Evolutionary conservation across 371 early-diverging fungal species (phyloP).

Genomic region (Smittium culicis): DNA sequence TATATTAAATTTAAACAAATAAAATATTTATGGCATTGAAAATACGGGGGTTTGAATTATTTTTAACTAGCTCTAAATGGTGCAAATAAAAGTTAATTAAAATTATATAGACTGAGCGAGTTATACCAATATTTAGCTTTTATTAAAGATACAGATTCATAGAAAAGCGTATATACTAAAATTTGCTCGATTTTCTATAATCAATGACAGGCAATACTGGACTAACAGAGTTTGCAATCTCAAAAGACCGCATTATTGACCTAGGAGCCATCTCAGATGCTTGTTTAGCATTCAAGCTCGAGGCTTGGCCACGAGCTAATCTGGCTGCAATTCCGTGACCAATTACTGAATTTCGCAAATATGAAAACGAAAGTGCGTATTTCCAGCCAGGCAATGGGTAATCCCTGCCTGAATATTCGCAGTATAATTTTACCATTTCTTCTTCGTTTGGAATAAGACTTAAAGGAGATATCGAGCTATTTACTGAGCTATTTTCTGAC

Average conservation of each 20-base stretch:
- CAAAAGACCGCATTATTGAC: neutral
- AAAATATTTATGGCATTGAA: neutral
- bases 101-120: neutral
- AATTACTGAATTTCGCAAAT: slow-evolving; percentile 53
- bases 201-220: neutral
- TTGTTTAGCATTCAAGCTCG: slow-evolving; percentile 35
- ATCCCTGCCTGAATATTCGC: slow-evolving; percentile 14
- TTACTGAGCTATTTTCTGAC: neutral
- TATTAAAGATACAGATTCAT: neutral
- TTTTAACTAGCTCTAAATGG: neutral
- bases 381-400: slow-evolving; percentile 24
- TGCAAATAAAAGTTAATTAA: neutral
- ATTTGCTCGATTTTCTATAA: neutral
- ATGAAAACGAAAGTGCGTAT: slow-evolving; percentile 27
- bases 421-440: slow-evolving; percentile 21
- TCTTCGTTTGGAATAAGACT: slow-evolving; percentile 33
- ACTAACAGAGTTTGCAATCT: neutral
- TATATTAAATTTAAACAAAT: neutral
- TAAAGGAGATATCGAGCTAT: neutral
- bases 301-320: slow-evolving; percentile 69
- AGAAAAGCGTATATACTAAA: neutral
- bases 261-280: neutral
- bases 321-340: slow-evolving; percentile 81
- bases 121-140: neutral
- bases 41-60: neutral